A percentile compares a stretch with the other conserved stretches of the same genome.
Evolutionary conservation across 2,329 filamentous ascomycete species (phyloP).

Genomic region (Fusarium musae): DNA sequence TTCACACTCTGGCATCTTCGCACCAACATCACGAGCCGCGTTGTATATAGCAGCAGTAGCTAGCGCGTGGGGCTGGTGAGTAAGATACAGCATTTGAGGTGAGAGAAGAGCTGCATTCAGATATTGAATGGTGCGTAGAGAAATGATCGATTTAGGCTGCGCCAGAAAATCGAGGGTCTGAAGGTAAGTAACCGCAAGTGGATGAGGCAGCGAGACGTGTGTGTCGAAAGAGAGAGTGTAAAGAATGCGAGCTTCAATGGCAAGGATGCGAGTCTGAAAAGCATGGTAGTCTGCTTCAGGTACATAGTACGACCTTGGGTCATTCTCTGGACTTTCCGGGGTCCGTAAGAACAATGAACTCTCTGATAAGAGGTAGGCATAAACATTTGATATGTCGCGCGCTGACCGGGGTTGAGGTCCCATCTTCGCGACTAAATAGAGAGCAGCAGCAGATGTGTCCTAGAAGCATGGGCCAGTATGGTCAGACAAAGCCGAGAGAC

Average conservation of each 20-base stretch:
- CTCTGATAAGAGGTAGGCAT: slow-evolving; percentile 79
- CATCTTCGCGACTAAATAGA: slow-evolving; percentile 87
- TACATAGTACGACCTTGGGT: slow-evolving; percentile 72
- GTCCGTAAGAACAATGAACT: slow-evolving; percentile 65
- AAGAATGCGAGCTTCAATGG: slow-evolving; percentile 82
- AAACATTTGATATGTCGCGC: slow-evolving; percentile 85
- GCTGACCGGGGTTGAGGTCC: slow-evolving; percentile 80
- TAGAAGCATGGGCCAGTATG: slow-evolving; percentile 49
- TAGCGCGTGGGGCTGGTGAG: slow-evolving; percentile 87
- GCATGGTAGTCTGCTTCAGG: slow-evolving; percentile 77
- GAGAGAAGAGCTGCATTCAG: slow-evolving; percentile 89
- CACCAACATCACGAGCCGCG: slow-evolving; percentile 79
- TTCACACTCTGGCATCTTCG: slow-evolving; percentile 82
- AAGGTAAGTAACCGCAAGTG: slow-evolving; percentile 89
- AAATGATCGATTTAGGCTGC: slow-evolving; percentile 61
- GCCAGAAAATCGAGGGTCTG: slow-evolving; percentile 82
- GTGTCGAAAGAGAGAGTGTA: slow-evolving; percentile 82
- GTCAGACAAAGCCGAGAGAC: background rate
- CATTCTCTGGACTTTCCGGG: slow-evolving; percentile 47
- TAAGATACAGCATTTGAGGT: slow-evolving; percentile 89
- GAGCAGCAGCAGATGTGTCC: slow-evolving; percentile 82
- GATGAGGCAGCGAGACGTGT: slow-evolving; percentile 86
- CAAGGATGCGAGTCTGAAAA: slow-evolving; percentile 72
- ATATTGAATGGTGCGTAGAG: slow-evolving; percentile 75
- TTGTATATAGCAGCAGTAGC: slow-evolving; percentile 92